Base-by-base conservation (phyloP, 2,329 filamentous ascomycete species). In the Exophiala sp. region DNA sequence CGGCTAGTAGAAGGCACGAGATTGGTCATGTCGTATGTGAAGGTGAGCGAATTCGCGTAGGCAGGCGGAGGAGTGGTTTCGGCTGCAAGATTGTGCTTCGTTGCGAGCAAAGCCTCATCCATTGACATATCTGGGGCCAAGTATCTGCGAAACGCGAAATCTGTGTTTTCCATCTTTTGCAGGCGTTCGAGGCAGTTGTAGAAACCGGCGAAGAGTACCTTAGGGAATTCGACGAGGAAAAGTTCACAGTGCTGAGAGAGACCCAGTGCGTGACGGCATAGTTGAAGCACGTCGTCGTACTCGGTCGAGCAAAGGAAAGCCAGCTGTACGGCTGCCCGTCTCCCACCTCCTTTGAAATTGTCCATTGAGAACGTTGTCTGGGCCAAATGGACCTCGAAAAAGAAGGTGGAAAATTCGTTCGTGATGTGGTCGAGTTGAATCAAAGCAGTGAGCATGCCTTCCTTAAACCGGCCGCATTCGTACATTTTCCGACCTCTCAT, bases 211-310 rank as follows among this genome's bases (percentile, higher is more conserved):
- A 82, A 66, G 1, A 85, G 63, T 2, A 84, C 67, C 0, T 76
- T 77, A 0, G 80, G 81, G 48, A 85, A 83, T 55, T 85, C 81
- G 1, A 84, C 70, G 1, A 85, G 67, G 2, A 61, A 60, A 3
- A 66, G 39, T 4, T 52, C 44, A 1, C 39, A 34, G 7, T 41
- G 21, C 5, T 22, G 35, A n/a, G 40, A 41, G 29, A 54, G 59
- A 14, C 58, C 53, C 9, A 62, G 53, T 27, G 61, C 55, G 40
- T 54, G 57, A 22, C 53, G 48, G 23, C 52, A 43, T 16, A 57
- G 34, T 22, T 55, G 52, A 7, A 54, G 48, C 4, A 62, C 44
- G 14, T 62, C 59, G 13, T 63, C 56, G 14, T 52, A 49, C 13
- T 54, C 55, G 13, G 38, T 44, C 9, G 43, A 41, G 4, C 46